These are phyloP conservation scores for Volvox carteri DNA, from an alignment of 163 green algal species.

Conservation along the genomic window DNA sequence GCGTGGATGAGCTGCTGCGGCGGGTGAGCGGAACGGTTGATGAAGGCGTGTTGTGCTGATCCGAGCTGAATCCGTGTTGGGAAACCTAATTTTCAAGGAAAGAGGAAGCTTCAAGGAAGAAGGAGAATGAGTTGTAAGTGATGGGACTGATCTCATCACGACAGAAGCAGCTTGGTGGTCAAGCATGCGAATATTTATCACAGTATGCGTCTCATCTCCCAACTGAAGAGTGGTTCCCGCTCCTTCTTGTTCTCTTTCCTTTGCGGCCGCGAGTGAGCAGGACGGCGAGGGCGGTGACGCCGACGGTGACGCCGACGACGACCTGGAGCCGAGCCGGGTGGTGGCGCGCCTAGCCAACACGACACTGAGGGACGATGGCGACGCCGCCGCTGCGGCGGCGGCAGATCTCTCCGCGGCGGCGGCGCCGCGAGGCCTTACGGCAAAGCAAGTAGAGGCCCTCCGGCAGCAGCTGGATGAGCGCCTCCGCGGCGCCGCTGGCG, in stretches of 20 bases:
- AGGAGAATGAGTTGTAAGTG: no score
- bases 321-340: constrained; percentile 58
- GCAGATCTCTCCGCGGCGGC: background rate
- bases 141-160: no score
- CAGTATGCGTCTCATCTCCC: no score
- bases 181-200: no score
- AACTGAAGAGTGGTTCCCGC: no score
- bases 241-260: background rate
- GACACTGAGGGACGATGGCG: constrained; percentile 31
- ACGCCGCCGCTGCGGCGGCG: background rate
- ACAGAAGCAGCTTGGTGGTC: no score
- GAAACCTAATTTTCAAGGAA: no score
- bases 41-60: no score
- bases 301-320: constrained; percentile 9
- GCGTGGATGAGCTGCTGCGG: constrained; percentile 29
- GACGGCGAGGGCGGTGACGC: constrained; percentile 31
- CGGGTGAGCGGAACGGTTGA: no score
- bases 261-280: background rate
- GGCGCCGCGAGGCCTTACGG: constrained; percentile 48
- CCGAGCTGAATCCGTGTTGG: no score
- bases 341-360: constrained; percentile 56
- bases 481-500: constrained; percentile 57
- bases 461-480: constrained; percentile 73
- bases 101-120: no score
- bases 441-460: constrained; percentile 68